Conservation (phyloP, 2,329 filamentous ascomycete species). For the Verruconis gallopava region DNA sequence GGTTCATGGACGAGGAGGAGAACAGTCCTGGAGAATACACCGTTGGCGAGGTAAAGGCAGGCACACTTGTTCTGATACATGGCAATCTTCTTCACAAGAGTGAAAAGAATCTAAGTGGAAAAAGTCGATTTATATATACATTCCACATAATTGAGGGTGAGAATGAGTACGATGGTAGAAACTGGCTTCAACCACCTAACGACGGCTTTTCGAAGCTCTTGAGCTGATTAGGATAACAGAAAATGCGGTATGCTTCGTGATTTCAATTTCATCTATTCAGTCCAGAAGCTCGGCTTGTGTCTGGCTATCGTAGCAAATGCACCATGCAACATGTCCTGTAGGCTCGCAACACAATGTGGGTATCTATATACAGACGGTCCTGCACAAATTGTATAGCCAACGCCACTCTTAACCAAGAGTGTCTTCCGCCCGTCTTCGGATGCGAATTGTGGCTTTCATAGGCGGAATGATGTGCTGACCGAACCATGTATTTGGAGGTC, state of each 20-base stretch:
- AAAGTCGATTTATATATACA: slow-evolving; percentile 82
- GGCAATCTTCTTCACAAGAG: slow-evolving; percentile 94
- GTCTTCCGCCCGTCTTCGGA: slow-evolving; percentile 6
- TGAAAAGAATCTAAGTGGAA: slow-evolving; percentile 75
- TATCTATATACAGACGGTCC: not conserved
- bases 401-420: slow-evolving; percentile 1
- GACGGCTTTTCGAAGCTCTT: slow-evolving; percentile 47
- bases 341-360: no score
- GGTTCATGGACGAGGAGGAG: slow-evolving; percentile 25
- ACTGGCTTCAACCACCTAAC: slow-evolving; percentile 82
- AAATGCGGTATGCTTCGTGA: no score
- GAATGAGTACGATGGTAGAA: slow-evolving; percentile 65
- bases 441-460: slow-evolving; percentile 8
- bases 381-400: not conserved
- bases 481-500: slow-evolving; percentile 11
- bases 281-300: not conserved
- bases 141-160: slow-evolving; percentile 92
- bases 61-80: slow-evolving; percentile 84
- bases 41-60: slow-evolving; percentile 78
- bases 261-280: not conserved
- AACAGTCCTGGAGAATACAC: slow-evolving; percentile 49
- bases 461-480: slow-evolving; percentile 6
- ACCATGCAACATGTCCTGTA: no score
- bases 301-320: not conserved
- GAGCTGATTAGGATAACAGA: not conserved